Evolutionary conservation across 495 filamentous ascomycete genomes (phyloP).

Genomic region (Oidiodendron maius): DNA sequence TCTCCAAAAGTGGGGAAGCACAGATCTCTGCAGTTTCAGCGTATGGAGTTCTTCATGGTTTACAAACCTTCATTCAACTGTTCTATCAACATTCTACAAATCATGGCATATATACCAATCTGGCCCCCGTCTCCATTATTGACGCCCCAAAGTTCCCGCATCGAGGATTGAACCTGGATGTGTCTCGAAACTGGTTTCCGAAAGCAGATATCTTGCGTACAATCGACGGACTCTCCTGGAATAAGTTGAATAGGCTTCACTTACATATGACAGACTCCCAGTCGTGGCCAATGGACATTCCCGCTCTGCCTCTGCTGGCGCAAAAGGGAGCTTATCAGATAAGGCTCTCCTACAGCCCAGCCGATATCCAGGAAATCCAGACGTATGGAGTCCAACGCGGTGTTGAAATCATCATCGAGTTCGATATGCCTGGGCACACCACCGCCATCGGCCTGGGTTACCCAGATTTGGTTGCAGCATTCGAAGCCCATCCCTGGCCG

Average conservation of each 20-base stretch:
- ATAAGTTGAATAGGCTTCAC: conserved; percentile 68
- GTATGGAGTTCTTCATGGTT: conserved; percentile 58
- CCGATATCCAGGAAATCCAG: conserved; percentile 57
- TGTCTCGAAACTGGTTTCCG: conserved; percentile 59
- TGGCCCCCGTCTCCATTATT: conserved; percentile 58
- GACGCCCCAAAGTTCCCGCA: conserved; percentile 65
- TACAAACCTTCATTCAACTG: conserved; percentile 69
- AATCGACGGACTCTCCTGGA: conserved; percentile 66
- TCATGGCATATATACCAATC: conserved; percentile 52
- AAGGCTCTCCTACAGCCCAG: conserved; percentile 55
- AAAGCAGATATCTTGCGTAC: conserved; percentile 57
- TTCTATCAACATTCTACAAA: conserved; percentile 61
- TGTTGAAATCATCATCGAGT: conserved; percentile 68
- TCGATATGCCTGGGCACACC: conserved; percentile 80
- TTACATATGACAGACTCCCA: conserved; percentile 77
- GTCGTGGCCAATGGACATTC: conserved; percentile 77
- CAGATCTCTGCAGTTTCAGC: conserved; percentile 56
- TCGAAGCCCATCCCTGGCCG: conserved; percentile 60
- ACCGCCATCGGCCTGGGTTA: conserved; percentile 53
- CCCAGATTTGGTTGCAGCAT: conserved; percentile 70
- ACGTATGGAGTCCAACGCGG: conserved; percentile 60
- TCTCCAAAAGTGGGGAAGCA: conserved; percentile 46
- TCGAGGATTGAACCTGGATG: conserved; percentile 70
- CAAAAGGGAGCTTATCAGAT: conserved; percentile 60
- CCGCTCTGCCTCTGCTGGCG: conserved; percentile 62